Evolutionary conservation across 2,329 filamentous ascomycete species (phyloP), one percentile per base, ranked within the genome.

Genomic region (Aspergillus arachidicola): DNA sequence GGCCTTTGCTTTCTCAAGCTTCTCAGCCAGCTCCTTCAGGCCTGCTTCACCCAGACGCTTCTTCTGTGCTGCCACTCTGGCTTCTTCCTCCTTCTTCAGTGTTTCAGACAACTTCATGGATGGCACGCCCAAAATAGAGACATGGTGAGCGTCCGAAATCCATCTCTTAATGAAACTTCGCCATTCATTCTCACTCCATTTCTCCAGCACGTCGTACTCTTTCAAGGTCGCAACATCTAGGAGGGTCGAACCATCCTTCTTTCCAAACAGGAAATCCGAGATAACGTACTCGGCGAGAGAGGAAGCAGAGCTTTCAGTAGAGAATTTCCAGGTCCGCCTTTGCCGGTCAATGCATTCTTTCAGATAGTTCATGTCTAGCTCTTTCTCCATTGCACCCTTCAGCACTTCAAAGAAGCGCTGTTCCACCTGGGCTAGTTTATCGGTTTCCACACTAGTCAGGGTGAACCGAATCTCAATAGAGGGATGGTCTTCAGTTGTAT

Each of bases 321-420:
- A 87, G 69, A 92, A 94, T 75, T 93, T 94, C 72, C 93, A 86
- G 72, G 94, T 91, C 54, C 94, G 87, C 66, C 88, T 87, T 76
- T 95, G 92, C 61, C 94, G 87, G 69, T 87, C 87, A 56, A 99
- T 88, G 75, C 94, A 97, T 69, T 97, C 94, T 54, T 87, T 86
- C 81, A 99, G 86, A 75, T 99, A 99, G 1, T 85, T 84, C 90
- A 98, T 93, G 69, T 99, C 93, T 3, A 99, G 81, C 2, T 92
- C 89, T 66, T 93, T 92, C 0, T 71, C 65, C 34, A 91, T 89
- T 14, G 94, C 91, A 58, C 96, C 91, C 65, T 89, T 88, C 32
- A 99, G 84, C 11, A 99, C 84, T 62, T 93, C 88, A 65, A 96
- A 91, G 54, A 99, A 87, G 41, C 94, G 87, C 75, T 93, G 87